Conservation (phyloP, 495 filamentous ascomycete species). For the Cryomyces minteri region DNA sequence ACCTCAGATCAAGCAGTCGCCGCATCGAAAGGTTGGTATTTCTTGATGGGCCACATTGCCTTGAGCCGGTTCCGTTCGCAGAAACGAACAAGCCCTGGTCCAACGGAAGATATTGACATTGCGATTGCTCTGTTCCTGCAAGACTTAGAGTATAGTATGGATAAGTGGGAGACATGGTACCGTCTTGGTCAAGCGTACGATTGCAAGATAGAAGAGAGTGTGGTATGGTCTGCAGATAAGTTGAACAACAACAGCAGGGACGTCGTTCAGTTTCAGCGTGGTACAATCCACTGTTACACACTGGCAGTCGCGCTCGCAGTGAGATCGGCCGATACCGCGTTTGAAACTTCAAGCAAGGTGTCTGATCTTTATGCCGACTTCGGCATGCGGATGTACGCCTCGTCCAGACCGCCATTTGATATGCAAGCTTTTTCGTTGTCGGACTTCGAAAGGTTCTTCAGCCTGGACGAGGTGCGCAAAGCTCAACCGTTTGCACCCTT, state of each 20-base stretch:
- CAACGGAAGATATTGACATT: slow-evolving; percentile 72
- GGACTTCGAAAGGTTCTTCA: slow-evolving; percentile 58
- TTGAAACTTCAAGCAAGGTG: slow-evolving; percentile 45
- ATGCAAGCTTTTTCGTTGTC: slow-evolving; percentile 41
- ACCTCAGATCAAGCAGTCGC: slow-evolving; percentile 30
- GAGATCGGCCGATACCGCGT: slow-evolving; percentile 33
- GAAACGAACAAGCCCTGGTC: slow-evolving; percentile 56
- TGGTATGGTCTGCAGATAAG: slow-evolving; percentile 90
- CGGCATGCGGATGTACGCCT: slow-evolving; percentile 74
- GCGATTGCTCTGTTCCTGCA: slow-evolving; percentile 65
- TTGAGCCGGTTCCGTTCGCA: slow-evolving; percentile 76
- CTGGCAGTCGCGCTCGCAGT: slow-evolving; percentile 68
- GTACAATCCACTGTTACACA: slow-evolving; percentile 80
- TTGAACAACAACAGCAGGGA: slow-evolving; percentile 72
- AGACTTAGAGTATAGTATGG: slow-evolving; percentile 68
- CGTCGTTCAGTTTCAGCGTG: slow-evolving; percentile 56
- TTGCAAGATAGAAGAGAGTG: slow-evolving; percentile 73
- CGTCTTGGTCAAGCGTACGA: slow-evolving; percentile 85
- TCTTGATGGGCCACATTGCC: slow-evolving; percentile 71
- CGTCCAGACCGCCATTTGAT: slow-evolving; percentile 77
- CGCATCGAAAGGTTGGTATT: slow-evolving; percentile 81
- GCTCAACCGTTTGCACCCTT: slow-evolving; percentile 52
- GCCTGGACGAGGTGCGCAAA: slow-evolving; percentile 44
- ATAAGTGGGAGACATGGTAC: slow-evolving; percentile 94
- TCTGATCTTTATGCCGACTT: slow-evolving; percentile 82